Evolutionary conservation across 2,329 filamentous ascomycete species (phyloP).

Genomic region (Tolypocladium ophioglossoides): DNA sequence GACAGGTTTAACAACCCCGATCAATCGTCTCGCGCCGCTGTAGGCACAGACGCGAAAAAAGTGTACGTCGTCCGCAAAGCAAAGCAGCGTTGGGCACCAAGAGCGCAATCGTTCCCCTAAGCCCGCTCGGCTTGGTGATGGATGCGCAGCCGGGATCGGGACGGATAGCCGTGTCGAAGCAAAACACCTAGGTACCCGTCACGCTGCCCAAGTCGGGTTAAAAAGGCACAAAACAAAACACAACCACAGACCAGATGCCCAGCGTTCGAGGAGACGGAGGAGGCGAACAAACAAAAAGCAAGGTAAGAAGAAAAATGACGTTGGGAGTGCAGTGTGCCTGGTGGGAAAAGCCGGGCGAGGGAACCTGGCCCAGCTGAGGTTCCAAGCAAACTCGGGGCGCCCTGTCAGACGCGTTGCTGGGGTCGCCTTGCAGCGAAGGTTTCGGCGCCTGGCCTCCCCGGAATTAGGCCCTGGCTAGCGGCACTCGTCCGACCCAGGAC

Average conservation of each 20-base stretch:
- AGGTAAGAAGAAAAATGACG: not conserved
- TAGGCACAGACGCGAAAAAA: not conserved
- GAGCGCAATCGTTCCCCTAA: not conserved
- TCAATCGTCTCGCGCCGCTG: not conserved
- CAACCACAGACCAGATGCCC: not conserved
- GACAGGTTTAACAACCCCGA: not conserved
- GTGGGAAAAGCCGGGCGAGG: not conserved
- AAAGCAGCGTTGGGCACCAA: not conserved
- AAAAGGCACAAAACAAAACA: not conserved
- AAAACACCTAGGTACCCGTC: not conserved
- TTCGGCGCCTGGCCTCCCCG: not conserved
- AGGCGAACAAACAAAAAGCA: not conserved
- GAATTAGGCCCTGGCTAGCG: not conserved
- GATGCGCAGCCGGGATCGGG: not conserved
- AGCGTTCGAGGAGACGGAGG: not conserved
- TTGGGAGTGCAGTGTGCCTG: not conserved
- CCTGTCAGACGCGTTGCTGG: not conserved
- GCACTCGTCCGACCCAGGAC: not conserved
- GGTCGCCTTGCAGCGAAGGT: not conserved
- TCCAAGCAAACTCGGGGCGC: too few relatives aligned
- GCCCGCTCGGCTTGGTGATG: not conserved
- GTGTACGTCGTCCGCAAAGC: too few relatives aligned
- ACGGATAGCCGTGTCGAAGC: not conserved
- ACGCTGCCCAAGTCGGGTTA: not conserved
- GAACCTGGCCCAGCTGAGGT: not conserved